A percentile compares a stretch with the other conserved stretches of the same genome.
phyloP scores from a whole-genome alignment of 768 basidiomycete species.

The Boletus huronensis region DNA sequence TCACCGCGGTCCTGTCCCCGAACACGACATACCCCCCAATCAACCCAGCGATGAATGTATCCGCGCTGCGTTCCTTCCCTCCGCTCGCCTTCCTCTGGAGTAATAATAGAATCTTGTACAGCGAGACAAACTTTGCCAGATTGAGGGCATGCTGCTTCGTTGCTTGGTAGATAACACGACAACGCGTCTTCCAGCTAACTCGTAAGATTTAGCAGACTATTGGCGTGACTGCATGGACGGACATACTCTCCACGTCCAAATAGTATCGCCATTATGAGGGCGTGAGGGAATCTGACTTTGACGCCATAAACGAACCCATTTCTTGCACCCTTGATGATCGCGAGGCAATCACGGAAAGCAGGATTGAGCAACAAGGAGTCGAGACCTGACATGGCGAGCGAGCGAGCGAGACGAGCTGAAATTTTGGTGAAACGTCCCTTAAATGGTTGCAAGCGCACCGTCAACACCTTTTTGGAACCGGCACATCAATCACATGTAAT shows the following conservation, averaged over 20 bases:
- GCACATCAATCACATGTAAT: slow-evolving; percentile 27
- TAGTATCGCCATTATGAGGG: slow-evolving; percentile 91
- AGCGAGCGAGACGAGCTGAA: neutral
- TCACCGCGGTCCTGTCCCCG: slow-evolving; percentile 81
- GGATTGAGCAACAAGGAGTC: slow-evolving; percentile 48
- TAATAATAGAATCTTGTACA: slow-evolving; percentile 86
- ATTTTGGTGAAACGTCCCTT: neutral
- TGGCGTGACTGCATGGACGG: neutral
- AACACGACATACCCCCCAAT: slow-evolving; percentile 90
- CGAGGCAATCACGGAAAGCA: slow-evolving; percentile 83
- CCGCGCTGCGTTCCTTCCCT: slow-evolving; percentile 75
- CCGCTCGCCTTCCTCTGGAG: slow-evolving; percentile 77
- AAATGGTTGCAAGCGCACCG: neutral
- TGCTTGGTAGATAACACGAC: slow-evolving; percentile 68
- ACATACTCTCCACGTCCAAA: slow-evolving; percentile 91
- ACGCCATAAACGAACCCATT: slow-evolving; percentile 89
- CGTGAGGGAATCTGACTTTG: slow-evolving; percentile 93
- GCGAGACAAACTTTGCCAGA: slow-evolving; percentile 88
- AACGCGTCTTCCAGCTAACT: slow-evolving; percentile 67
- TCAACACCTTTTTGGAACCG: neutral
- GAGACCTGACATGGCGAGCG: slow-evolving; percentile 24
- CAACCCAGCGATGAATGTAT: slow-evolving; percentile 91
- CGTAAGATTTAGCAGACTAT: slow-evolving; percentile 7
- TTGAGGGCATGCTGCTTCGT: slow-evolving; percentile 91
- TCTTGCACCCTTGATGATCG: slow-evolving; percentile 90